Conservation (phyloP, 768 basidiomycete genomes). For the Pleurotus citrinopileatus region DNA sequence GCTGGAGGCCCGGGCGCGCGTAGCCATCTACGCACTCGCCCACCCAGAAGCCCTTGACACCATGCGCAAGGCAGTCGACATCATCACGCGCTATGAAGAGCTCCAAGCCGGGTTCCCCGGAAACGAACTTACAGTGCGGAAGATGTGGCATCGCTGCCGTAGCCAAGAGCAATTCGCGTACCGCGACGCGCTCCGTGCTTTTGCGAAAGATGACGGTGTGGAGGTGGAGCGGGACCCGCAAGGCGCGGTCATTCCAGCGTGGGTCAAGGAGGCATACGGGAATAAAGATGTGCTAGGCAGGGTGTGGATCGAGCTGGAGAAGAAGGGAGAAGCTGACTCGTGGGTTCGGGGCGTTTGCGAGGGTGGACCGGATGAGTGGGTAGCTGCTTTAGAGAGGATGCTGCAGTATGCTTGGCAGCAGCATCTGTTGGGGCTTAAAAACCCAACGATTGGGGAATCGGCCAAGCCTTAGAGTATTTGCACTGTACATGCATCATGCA, state of each 20-base stretch:
- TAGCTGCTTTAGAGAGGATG: slow-evolving; percentile 37
- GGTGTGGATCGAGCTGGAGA: slow-evolving; percentile 60
- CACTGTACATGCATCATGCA: too few species aligned
- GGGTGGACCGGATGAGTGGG: slow-evolving; percentile 56
- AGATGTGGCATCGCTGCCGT: slow-evolving; percentile 53
- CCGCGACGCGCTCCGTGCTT: slow-evolving; percentile 52
- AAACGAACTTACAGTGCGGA: slow-evolving; percentile 42
- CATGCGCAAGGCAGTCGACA: slow-evolving; percentile 41
- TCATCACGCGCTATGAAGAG: slow-evolving; percentile 45
- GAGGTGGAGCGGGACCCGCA: too few species aligned
- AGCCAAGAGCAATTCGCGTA: slow-evolving; percentile 64
- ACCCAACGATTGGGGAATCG: too few species aligned
- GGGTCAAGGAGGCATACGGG: slow-evolving; percentile 58
- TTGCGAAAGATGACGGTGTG: slow-evolving; percentile 30
- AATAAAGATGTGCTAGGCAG: slow-evolving; percentile 44
- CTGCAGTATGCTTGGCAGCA: slow-evolving; percentile 26
- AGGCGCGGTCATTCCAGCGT: slow-evolving; percentile 43
- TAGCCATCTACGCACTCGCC: slow-evolving; percentile 52
- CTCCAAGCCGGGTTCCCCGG: slow-evolving; percentile 23
- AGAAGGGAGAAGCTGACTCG: slow-evolving; percentile 49
- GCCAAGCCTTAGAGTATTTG: too few species aligned
- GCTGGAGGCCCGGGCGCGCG: slow-evolving; percentile 74
- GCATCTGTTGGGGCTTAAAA: too few species aligned
- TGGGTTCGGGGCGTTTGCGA: slow-evolving; percentile 65
- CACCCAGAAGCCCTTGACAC: slow-evolving; percentile 48